These are phyloP conservation scores for Catharanthus roseus DNA, from an alignment of 257 asterid species.

Conservation along the genomic window DNA sequence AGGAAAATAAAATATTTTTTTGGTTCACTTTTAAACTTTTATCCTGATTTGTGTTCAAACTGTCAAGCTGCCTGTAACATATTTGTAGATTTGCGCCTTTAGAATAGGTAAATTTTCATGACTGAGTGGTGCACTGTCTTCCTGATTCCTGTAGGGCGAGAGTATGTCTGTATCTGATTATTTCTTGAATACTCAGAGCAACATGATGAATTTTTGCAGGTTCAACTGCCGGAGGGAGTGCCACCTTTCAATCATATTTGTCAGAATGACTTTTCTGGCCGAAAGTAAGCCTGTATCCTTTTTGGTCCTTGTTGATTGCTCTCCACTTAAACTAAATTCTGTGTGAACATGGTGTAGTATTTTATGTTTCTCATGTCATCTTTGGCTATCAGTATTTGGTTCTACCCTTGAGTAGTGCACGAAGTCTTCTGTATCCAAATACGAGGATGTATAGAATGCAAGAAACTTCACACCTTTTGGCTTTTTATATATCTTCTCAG, in stretches of 20 bases:
- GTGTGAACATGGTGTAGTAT: background rate
- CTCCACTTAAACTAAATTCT: background rate
- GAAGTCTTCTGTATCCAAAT: too few relatives aligned
- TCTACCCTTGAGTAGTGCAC: too few relatives aligned
- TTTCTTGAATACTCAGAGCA: background rate
- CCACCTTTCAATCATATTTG: constrained; percentile 44
- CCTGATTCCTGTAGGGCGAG: background rate
- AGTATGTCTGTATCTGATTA: background rate
- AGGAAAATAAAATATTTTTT: background rate
- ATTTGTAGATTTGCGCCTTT: background rate
- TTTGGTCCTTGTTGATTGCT: constrained; percentile 5
- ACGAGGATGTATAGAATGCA: too few relatives aligned
- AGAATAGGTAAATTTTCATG: background rate
- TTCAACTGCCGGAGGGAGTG: constrained; percentile 45
- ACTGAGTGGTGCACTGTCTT: background rate
- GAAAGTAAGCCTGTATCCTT: constrained; percentile 44
- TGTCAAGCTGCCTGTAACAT: background rate
- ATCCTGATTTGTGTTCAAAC: background rate
- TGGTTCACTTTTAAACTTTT: background rate
- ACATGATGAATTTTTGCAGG: constrained; percentile 34
- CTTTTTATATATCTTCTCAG: background rate
- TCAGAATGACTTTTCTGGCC: constrained; percentile 54
- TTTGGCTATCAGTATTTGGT: background rate
- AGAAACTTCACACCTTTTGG: background rate
- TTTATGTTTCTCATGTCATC: background rate